Base-by-base conservation (phyloP, 768 basidiomycete species). In the Auriscalpium microsporum region DNA sequence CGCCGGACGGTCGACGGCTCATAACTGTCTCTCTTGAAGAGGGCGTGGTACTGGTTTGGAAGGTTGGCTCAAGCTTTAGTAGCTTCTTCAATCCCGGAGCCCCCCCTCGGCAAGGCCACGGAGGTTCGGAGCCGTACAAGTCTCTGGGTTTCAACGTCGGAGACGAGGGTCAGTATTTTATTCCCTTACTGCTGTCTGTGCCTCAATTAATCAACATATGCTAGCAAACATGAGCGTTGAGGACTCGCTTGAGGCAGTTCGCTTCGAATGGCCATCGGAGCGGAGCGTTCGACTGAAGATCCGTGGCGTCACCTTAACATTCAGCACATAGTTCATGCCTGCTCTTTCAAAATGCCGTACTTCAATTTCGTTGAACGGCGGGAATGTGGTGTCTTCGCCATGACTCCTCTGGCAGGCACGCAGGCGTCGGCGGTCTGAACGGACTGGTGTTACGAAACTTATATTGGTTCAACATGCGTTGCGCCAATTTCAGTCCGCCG, bases 71-170 rank as follows among this genome's bases (percentile, higher is more conserved):
- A 9, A 91, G 90, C 64, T 80, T 99, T 59, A 76, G 84, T 21
- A 94, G 92, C 59, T 84, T 98, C 68, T 94, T 98, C 66, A 85
- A 84, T 66, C 84, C 90, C 1, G 94, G 94, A 2, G 87, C 87
- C 8, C 94, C 93, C 2, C 95, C 96, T 6, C 75, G 92, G 34
- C 94, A 97, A 69, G 93, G 94, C 0, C 79, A 83, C 62, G 75
- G 79, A 23, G 88, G 91, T 14, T 86, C 86, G 0, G 79, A 87
- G 48, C 92, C 96, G 1, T 98, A 81, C 76, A 98, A 95, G 71
- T 86, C 84, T 3, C 76, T 94, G 50, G 79, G 80, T 40, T 96
- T 96, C 69, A 85, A 88, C 57, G 77, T 96, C 10, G 92, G 90
- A 0, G 81, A 84, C 47, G 87, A 87, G 65, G 89, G 94, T 91